Evolutionary conservation across 495 filamentous ascomycete genomes (phyloP).

Genomic region (Podospora tetraspora): DNA sequence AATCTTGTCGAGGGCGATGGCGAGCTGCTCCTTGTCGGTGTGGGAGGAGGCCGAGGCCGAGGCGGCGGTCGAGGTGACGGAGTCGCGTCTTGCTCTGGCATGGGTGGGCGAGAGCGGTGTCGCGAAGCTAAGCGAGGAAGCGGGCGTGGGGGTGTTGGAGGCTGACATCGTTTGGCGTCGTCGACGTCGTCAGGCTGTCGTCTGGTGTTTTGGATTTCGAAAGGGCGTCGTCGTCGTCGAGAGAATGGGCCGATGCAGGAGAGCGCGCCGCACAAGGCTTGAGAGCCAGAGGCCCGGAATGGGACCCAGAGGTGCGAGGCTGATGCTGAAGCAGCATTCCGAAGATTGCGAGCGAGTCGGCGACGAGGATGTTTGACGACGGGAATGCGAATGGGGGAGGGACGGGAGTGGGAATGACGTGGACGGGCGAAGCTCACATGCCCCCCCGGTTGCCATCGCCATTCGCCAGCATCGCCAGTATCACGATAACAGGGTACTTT

Average conservation of each 20-base stretch:
- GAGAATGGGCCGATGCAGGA: neutral
- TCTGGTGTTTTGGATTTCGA: neutral
- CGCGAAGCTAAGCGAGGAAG: constrained; percentile 11
- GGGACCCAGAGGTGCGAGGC: neutral
- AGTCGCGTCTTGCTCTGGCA: constrained; percentile 51
- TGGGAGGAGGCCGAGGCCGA: constrained; percentile 53
- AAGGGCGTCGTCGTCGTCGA: no score
- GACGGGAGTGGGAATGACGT: neutral
- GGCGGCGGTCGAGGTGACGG: constrained; percentile 58
- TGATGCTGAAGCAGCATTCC: neutral
- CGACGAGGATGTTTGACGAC: neutral
- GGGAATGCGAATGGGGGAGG: neutral
- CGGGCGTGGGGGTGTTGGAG: constrained; percentile 17
- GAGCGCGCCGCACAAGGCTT: neutral
- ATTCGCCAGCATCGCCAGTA: neutral
- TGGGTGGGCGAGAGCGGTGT: constrained; percentile 20
- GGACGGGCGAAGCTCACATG: neutral
- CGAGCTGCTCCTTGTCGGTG: constrained; percentile 64
- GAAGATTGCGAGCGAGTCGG: neutral
- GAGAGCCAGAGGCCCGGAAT: neutral
- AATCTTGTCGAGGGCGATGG: constrained; percentile 74
- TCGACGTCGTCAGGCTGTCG: neutral
- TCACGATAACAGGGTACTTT: neutral
- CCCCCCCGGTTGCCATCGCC: neutral
- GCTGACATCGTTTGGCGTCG: constrained; percentile 19